A percentile compares a stretch with the other conserved stretches of the same genome.
Conservation (phyloP, 1,284 basidiomycete species). For the Schizopora paradoxa region DNA sequence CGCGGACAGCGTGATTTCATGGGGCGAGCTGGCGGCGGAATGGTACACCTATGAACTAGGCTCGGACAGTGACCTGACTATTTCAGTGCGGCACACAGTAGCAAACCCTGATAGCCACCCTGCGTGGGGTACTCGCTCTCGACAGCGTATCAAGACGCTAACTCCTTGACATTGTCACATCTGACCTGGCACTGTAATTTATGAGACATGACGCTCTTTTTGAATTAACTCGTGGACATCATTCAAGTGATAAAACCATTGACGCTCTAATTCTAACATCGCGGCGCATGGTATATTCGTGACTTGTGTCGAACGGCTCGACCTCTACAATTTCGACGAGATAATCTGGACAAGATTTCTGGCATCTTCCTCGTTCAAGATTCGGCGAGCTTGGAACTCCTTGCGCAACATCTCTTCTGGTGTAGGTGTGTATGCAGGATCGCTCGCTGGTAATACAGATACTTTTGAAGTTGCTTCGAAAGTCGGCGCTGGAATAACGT, state of each 20-base stretch:
- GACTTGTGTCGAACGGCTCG: too few relatives aligned
- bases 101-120: slow-evolving; percentile 36
- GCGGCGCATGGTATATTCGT: too few relatives aligned
- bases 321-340: slow-evolving; percentile 27
- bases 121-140: slow-evolving; percentile 40
- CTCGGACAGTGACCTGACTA: slow-evolving; percentile 41
- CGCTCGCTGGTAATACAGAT: slow-evolving; percentile 15
- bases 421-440: slow-evolving; percentile 26
- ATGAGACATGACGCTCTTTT: too few relatives aligned
- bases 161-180: too few relatives aligned
- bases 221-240: too few relatives aligned
- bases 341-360: slow-evolving; percentile 40
- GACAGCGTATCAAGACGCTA: slow-evolving; percentile 2
- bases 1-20: slow-evolving; percentile 36
- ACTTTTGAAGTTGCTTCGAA: slow-evolving; percentile 27
- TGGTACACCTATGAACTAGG: slow-evolving; percentile 58
- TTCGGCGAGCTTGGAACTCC: slow-evolving; percentile 51
- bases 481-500: slow-evolving; percentile 69
- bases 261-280: too few relatives aligned
- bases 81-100: slow-evolving; percentile 34
- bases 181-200: too few relatives aligned
- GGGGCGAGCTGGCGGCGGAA: slow-evolving; percentile 41
- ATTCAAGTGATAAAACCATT: background rate
- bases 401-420: slow-evolving; percentile 48
- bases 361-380: slow-evolving; percentile 60